These are phyloP conservation scores for Aureobasidium leucospermi DNA, from an alignment of 2,329 filamentous ascomycete species.

Conservation along the genomic window DNA sequence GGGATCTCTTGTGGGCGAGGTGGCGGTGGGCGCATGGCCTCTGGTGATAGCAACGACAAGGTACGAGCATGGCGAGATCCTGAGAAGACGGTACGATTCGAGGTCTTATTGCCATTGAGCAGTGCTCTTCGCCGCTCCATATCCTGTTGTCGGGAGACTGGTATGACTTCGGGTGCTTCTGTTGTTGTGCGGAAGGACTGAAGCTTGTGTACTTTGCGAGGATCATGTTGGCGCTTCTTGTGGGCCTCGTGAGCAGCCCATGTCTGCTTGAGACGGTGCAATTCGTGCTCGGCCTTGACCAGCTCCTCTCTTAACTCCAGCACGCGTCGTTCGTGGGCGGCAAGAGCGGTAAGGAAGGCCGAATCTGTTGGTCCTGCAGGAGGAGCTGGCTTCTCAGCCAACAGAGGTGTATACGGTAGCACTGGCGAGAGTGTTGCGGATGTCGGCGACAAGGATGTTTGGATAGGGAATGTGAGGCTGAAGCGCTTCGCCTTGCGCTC, in stretches of 20 bases:
- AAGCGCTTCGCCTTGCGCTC: slow-evolving; percentile 33
- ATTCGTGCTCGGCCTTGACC: slow-evolving; percentile 68
- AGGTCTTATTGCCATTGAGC: slow-evolving; percentile 43
- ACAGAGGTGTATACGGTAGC: slow-evolving; percentile 21
- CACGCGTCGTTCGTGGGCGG: slow-evolving; percentile 83
- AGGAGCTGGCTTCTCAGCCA: slow-evolving; percentile 40
- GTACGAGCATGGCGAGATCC: slow-evolving; percentile 56
- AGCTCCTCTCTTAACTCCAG: slow-evolving; percentile 88
- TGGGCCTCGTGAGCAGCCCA: slow-evolving; percentile 72
- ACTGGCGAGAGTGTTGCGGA: slow-evolving; percentile 27
- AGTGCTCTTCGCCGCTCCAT: slow-evolving; percentile 67
- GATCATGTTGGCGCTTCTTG: slow-evolving; percentile 61
- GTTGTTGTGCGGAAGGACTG: slow-evolving; percentile 43
- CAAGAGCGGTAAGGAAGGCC: slow-evolving; percentile 78
- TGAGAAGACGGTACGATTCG: slow-evolving; percentile 54
- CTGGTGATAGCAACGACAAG: slow-evolving; percentile 74
- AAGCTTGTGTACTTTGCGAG: slow-evolving; percentile 52
- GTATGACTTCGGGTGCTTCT: slow-evolving; percentile 10
- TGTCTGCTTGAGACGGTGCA: slow-evolving; percentile 71
- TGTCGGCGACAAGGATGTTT: slow-evolving; percentile 28
- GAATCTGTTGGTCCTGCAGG: slow-evolving; percentile 31
- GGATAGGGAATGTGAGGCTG: slow-evolving; percentile 43
- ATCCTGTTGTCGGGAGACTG: slow-evolving; percentile 42
- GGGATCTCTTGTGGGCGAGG: background rate
- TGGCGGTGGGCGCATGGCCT: slow-evolving; percentile 1